These are phyloP conservation scores for Achlya hypogyna DNA, from an alignment of 352 stramenopile species.

Conservation along the genomic window DNA sequence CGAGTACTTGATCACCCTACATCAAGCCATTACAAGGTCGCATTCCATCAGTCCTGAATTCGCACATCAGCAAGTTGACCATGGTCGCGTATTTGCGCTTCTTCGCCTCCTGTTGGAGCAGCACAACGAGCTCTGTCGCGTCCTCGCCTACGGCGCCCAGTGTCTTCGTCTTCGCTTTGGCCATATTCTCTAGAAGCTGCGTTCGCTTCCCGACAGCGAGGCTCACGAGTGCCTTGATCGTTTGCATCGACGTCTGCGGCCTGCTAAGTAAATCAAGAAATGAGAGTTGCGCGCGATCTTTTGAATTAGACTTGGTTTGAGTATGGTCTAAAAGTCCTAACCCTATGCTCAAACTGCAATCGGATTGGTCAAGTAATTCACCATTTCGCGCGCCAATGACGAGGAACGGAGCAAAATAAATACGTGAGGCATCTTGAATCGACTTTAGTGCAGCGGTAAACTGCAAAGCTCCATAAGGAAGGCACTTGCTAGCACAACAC, in stretches of 20 bases:
- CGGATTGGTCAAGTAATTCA: neutral
- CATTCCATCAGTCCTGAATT: neutral
- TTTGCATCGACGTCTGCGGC: neutral
- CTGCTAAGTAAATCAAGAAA: neutral
- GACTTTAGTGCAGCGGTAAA: too few relatives aligned
- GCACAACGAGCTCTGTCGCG: neutral
- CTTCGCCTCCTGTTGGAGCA: slow-evolving; percentile 13
- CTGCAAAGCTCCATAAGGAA: too few relatives aligned
- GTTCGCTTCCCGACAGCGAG: slow-evolving; percentile 14
- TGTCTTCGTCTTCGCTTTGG: slow-evolving; percentile 8
- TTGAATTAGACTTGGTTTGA: slow-evolving; percentile 1
- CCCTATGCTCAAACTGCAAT: neutral
- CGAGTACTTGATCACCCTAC: slow-evolving; percentile 17
- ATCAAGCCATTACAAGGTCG: neutral
- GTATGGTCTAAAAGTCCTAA: neutral
- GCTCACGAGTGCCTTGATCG: slow-evolving; percentile 1
- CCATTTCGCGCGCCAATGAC: too few relatives aligned
- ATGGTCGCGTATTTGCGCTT: slow-evolving; percentile 8
- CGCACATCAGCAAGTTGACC: slow-evolving; percentile 8
- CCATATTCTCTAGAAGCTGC: slow-evolving; percentile 1
- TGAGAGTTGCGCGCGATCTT: neutral
- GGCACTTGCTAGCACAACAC: too few relatives aligned
- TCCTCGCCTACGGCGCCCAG: neutral
- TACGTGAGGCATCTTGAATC: too few relatives aligned
- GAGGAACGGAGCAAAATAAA: too few relatives aligned